Evolutionary conservation across 192 early-diverging fungal species (phyloP), one percentile per base, ranked within the genome.

Genomic region (Backusella parvicylindrica): DNA sequence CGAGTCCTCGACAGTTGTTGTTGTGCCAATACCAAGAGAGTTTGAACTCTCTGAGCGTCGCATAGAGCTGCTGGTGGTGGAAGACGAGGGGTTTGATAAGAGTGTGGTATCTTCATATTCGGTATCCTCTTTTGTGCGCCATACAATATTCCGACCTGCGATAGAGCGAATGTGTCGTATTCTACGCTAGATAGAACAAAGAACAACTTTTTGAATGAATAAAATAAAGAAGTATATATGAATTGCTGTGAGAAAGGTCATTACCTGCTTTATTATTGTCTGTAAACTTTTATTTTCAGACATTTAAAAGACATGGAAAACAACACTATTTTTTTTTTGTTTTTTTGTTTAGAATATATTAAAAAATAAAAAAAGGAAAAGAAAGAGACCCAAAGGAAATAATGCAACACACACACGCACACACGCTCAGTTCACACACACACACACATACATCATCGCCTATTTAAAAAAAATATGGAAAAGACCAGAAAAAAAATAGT

Each of bases 151-250:
- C 70, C 79, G 74, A 56, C 68, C 74, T 56, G 63, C 74, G 15
- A 80, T 67, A 9, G 79, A 65, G 2, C 69, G 38, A 43, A 80
- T 76, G 38, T 80, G 79, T 66, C 79, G 69, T 67, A 80, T 75
- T 40, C 79, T 73, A 67, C 74, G 79, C 79, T 80, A 56, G 21
- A 56, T 9, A 4, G 1, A 26, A 23, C 50, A 53, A 69, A 21
- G 49, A 15, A n/a, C 1, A 33, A 21, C 35, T 67, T 32, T 15
- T n/a, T 28, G 18, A 32, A 26, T 47, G 21, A 70, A 40, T 70
- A 30, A 31, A 16, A 69, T 30, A 71, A 68, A 40, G 30, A 33
- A 50, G n/a, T 38, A 11, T 38, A 6, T 38, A 9, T 28, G n/a
- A n/a, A n/a, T n/a, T 38, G 3, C 13, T 32, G 28, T 37, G 3